These are phyloP conservation scores for Cenchrus fungigraminus DNA, from an alignment of 176 grass and related monocot species.

Conservation along the genomic window DNA sequence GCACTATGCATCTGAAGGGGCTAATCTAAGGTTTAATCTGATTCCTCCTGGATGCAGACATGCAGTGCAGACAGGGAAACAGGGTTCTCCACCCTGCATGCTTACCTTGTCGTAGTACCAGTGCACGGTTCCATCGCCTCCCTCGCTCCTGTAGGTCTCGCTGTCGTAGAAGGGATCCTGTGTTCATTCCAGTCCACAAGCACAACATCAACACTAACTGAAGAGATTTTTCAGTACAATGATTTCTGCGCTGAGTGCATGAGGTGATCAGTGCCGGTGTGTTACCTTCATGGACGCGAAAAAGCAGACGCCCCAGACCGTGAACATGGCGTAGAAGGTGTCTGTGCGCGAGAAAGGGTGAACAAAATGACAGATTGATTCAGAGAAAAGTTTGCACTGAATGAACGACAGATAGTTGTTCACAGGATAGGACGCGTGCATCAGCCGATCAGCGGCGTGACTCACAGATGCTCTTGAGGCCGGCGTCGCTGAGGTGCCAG, in stretches of 20 bases:
- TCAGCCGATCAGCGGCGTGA: background rate
- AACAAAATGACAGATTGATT: background rate
- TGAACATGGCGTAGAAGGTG: constrained; percentile 93
- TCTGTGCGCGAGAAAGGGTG: constrained; percentile 28
- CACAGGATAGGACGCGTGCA: background rate
- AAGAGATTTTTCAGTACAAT: background rate
- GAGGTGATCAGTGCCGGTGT: background rate
- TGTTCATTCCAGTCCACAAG: background rate
- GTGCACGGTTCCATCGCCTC: constrained; percentile 83
- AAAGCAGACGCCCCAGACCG: constrained; percentile 81
- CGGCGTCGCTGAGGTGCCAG: constrained; percentile 81
- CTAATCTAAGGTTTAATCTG: background rate
- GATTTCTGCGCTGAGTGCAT: background rate
- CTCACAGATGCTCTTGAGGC: constrained; percentile 87
- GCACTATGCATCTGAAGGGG: too few relatives aligned
- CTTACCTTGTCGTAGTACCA: constrained; percentile 87
- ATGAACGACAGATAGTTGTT: background rate
- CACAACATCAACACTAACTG: background rate
- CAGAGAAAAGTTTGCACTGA: background rate
- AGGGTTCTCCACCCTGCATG: background rate
- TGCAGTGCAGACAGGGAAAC: background rate
- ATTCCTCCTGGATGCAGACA: background rate
- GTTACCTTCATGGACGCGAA: constrained; percentile 79
- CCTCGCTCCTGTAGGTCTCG: constrained; percentile 70
- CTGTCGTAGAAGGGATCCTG: constrained; percentile 92